Percentiles rank a stretch among this genome's conserved stretches.
phyloP scores from a whole-genome alignment of 2,329 filamentous ascomycete species.

The Dactylellina parvicollis region DNA sequence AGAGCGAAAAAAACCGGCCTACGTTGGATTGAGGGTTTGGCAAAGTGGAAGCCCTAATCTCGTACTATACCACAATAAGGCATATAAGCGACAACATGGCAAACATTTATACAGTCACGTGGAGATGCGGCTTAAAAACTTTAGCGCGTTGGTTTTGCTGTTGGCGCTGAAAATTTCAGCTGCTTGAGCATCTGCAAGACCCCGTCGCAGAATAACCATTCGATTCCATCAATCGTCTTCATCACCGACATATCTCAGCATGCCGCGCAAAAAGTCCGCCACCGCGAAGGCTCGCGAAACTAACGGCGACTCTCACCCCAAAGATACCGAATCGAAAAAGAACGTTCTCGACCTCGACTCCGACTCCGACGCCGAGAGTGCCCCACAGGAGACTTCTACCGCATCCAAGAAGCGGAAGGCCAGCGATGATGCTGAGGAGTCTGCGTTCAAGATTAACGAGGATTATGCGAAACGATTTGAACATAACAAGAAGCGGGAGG shows the following conservation, averaged over 20 bases:
- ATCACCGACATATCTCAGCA: slow-evolving; percentile 6
- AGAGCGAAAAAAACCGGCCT: slow-evolving; percentile 34
- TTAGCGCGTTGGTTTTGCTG: slow-evolving; percentile 18
- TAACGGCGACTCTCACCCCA: slow-evolving; percentile 31
- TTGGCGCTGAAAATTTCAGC: slow-evolving; percentile 40
- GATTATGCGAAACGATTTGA: slow-evolving; percentile 91
- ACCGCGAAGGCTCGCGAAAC: slow-evolving; percentile 47
- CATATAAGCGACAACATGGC: slow-evolving; percentile 28
- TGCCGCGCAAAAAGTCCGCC: slow-evolving; percentile 51
- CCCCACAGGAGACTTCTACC: not conserved
- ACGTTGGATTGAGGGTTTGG: slow-evolving; percentile 48
- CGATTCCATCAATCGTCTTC: not conserved
- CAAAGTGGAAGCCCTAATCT: slow-evolving; percentile 45
- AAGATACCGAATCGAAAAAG: slow-evolving; percentile 36
- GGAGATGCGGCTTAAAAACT: slow-evolving; percentile 30
- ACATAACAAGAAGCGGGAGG: slow-evolving; percentile 96
- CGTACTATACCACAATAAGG: not conserved
- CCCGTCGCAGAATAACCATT: not conserved
- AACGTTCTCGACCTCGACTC: slow-evolving; percentile 40
- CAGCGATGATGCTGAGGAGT: slow-evolving; percentile 56
- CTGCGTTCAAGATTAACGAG: slow-evolving; percentile 81
- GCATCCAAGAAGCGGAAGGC: slow-evolving; percentile 47
- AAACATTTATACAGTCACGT: slow-evolving; percentile 24
- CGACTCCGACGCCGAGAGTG: slow-evolving; percentile 34
- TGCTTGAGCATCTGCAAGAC: not conserved